These are phyloP conservation scores for Peniophora sp. DNA, from an alignment of 1,284 basidiomycete genomes.

Conservation along the genomic window DNA sequence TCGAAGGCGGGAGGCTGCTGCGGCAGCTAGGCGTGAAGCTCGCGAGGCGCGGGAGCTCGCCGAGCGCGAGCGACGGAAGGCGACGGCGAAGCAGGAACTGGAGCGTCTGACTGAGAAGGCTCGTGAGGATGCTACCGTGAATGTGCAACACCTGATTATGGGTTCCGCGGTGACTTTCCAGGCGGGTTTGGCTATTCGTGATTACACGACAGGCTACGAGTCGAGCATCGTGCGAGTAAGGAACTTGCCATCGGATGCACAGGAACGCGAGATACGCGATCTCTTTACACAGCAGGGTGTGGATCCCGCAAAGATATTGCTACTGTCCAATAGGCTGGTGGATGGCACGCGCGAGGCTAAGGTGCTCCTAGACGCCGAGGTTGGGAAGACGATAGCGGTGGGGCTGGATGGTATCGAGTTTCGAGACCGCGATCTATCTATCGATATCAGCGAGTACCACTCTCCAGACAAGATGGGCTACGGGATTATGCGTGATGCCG, in stretches of 20 bases:
- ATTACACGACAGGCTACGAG: slow-evolving; percentile 15
- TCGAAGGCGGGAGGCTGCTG: too few species aligned
- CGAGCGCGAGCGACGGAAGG: not conserved
- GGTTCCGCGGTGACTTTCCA: slow-evolving; percentile 15
- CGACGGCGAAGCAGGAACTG: slow-evolving; percentile 1
- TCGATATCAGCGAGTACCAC: slow-evolving; percentile 24
- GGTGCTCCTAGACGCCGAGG: slow-evolving; percentile 25
- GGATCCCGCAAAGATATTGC: slow-evolving; percentile 7
- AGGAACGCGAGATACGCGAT: slow-evolving; percentile 9
- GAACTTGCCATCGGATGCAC: slow-evolving; percentile 11
- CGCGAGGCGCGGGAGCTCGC: not conserved
- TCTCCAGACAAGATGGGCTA: slow-evolving; percentile 31
- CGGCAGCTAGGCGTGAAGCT: too few species aligned
- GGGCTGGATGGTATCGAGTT: slow-evolving; percentile 37
- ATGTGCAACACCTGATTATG: slow-evolving; percentile 10
- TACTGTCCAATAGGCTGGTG: slow-evolving; percentile 3
- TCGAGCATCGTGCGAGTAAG: slow-evolving; percentile 10
- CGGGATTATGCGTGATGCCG: slow-evolving; percentile 17
- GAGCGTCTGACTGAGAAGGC: slow-evolving; percentile 5
- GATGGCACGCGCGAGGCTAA: slow-evolving; percentile 4
- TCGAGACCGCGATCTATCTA: slow-evolving; percentile 25
- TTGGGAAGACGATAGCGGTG: slow-evolving; percentile 27
- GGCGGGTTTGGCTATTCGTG: slow-evolving; percentile 13
- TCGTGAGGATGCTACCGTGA: slow-evolving; percentile 12
- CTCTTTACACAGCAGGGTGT: slow-evolving; percentile 16